phyloP scores from a whole-genome alignment of 371 early-diverging fungal species.

The Mortierella sp. region DNA sequence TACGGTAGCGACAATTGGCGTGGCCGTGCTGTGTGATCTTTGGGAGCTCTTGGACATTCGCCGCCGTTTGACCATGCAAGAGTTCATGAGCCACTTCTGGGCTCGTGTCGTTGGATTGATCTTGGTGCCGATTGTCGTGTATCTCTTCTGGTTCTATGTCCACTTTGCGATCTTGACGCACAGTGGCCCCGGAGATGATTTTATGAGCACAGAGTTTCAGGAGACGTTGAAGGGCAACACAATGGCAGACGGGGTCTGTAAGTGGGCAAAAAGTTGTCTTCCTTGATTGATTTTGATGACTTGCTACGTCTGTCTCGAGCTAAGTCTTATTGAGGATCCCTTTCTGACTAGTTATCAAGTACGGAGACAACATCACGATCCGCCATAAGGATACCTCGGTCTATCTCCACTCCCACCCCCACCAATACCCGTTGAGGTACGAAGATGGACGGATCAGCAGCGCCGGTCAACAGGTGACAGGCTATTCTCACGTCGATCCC shows the following conservation, averaged over 20 bases:
- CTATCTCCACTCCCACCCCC: slow-evolving; percentile 87
- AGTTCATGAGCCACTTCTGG: slow-evolving; percentile 71
- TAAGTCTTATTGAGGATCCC: no score
- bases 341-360: slow-evolving; percentile 73
- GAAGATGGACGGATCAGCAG: slow-evolving; percentile 93
- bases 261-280: not conserved
- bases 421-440: slow-evolving; percentile 90
- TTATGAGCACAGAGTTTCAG: slow-evolving; percentile 92
- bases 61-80: slow-evolving; percentile 76
- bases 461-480: slow-evolving; percentile 94
- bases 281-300: not conserved
- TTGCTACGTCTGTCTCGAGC: no score
- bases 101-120: slow-evolving; percentile 84
- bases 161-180: slow-evolving; percentile 84
- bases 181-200: slow-evolving; percentile 92
- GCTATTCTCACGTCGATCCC: slow-evolving; percentile 77
- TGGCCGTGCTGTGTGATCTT: slow-evolving; percentile 88
- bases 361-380: slow-evolving; percentile 83
- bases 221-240: slow-evolving; percentile 81
- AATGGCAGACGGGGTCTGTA: slow-evolving; percentile 61
- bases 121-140: slow-evolving; percentile 83
- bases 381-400: slow-evolving; percentile 79
- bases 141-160: slow-evolving; percentile 84
- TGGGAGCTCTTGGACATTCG: slow-evolving; percentile 91
- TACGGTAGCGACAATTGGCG: slow-evolving; percentile 85